Base-by-base conservation (phyloP, 1,139 yeast species). In the Debaryomyces udenii region DNA sequence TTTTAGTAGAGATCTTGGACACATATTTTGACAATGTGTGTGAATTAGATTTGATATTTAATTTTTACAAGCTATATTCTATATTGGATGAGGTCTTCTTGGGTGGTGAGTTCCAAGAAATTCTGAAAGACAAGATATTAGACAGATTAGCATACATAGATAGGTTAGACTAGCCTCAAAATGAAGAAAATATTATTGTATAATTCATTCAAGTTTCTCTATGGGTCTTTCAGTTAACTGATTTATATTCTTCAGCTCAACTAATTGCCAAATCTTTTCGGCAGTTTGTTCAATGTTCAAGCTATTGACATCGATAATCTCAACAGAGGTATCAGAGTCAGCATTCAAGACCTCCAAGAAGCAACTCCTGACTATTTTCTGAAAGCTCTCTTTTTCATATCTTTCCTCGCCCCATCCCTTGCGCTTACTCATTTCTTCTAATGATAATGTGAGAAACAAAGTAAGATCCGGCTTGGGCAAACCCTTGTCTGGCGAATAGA, bases 331-430 rank as follows among this genome's bases (percentile, higher is more conserved):
- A 35, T 70, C 67, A 5, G 51, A 49, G n/a, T 45, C 49, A n/a
- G 61, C 62, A 15, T 57, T 53, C 40, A 76, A 68, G 27, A 86
- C 68, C 26, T 61, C 51, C 40, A 74, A 64, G 56, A 91, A 93
- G 50, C 81, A 70, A 9, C 56, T 40, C 45, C 81, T 78, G 3
- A 94, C 99, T 32, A 68, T 66, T 15, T 66, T 61, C 59, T 94
- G 99, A 58, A 93, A 86, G 41, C 76, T 82, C 6, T 64, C 61
- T 31, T 74, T 76, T 58, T 94, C 99, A 62, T 94, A 94, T 42
- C 97, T 68, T 62, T 94, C 99, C 18, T 81, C 84, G 15, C 99
- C 99, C 72, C 86, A 94, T 1, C 96, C 96, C 14, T 80, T 81
- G 42, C 99, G 72, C 10, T 61, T 53, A 13, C 67, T 56, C 35